Evolutionary conservation across 768 basidiomycete genomes (phyloP), one percentile per base, ranked within the genome.

Genomic region (Kwoniella sp.): DNA sequence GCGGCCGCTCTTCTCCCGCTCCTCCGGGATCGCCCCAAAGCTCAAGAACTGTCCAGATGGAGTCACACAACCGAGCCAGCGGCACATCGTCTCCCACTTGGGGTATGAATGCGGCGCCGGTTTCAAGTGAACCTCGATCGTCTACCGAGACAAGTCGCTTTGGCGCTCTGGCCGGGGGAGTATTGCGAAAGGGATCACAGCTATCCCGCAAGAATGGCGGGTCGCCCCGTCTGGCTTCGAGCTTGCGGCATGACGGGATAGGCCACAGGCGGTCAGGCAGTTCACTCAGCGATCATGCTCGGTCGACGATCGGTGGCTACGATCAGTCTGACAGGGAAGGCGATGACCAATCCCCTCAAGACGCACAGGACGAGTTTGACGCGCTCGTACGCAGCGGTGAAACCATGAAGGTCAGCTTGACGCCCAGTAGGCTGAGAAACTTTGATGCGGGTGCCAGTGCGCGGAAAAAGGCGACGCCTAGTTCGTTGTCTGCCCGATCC

Each of bases 361-460:
- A 54, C 14, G 52, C 52, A 12, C 45, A 82, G 50, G 84, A 86
- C 57, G 88, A 93, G 71, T 96, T 98, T 73, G 92, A 98, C 74
- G 84, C 89, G 73, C 78, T 96, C 74, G 85, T 98, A 83, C 83
- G 82, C 45, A 89, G 88, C 53, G 82, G 85, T 54, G 80, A 86
- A 52, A 96, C 92, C 17, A 87, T 95, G 86, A 95, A 89, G 71
- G 84, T 98, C 63, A 93, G 90, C 34, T 80, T 95, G 58, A 98
- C 92, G 28, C 92, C 92, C 50, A 90, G 95, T 77, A 81, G 92
- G 47, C 78, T 98, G 51, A 87, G 84, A 70, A 88, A 84, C 43
- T 92, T 93, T 82, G 90, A 95, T 81, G 91, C 92, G 76, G 69
- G 82, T 78, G 19, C 23, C 7, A 22, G 20, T 6, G 46, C 22